Evolutionary conservation across 176 grass and related monocot genomes (phyloP).

Genomic region (Aegilops speltoides): DNA sequence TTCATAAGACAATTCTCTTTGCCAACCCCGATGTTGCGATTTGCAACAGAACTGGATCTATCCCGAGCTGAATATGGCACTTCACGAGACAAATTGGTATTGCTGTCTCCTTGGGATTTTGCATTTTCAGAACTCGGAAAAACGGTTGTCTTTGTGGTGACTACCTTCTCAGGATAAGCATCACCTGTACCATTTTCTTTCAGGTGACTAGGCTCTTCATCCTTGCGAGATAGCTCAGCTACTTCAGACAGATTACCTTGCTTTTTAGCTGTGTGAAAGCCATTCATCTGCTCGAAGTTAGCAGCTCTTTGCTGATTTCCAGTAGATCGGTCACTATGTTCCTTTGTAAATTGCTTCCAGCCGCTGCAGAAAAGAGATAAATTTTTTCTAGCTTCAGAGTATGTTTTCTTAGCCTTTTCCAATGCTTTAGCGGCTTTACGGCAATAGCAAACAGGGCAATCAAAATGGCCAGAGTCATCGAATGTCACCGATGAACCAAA

Average conservation of each 20-base stretch:
- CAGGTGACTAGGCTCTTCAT: neutral
- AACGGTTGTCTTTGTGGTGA: conserved; percentile 1
- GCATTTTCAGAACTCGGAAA: neutral
- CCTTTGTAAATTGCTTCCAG: neutral
- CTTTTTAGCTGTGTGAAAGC: neutral
- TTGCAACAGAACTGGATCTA: neutral
- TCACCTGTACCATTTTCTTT: conserved; percentile 9
- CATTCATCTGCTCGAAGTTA: neutral
- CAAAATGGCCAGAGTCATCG: conserved; percentile 27
- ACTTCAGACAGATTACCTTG: conserved; percentile 3
- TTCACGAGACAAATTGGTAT: conserved; percentile 19
- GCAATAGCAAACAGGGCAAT: conserved; percentile 49
- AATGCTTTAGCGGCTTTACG: conserved; percentile 20
- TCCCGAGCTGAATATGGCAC: conserved; percentile 16
- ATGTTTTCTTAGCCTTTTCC: conserved; percentile 32
- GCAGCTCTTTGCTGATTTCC: neutral
- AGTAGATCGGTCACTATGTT: neutral
- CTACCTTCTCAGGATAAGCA: conserved; percentile 1
- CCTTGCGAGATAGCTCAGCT: neutral
- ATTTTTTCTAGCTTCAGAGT: conserved; percentile 27
- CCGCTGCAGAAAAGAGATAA: conserved; percentile 28
- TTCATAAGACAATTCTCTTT: neutral
- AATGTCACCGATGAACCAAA: conserved; percentile 25
- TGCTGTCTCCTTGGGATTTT: conserved; percentile 10
- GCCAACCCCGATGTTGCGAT: conserved; percentile 22